A percentile compares a stretch with the other conserved stretches of the same genome.
phyloP scores from a whole-genome alignment of 75 land plant genomes.

The Pseudotsuga menziesii region DNA sequence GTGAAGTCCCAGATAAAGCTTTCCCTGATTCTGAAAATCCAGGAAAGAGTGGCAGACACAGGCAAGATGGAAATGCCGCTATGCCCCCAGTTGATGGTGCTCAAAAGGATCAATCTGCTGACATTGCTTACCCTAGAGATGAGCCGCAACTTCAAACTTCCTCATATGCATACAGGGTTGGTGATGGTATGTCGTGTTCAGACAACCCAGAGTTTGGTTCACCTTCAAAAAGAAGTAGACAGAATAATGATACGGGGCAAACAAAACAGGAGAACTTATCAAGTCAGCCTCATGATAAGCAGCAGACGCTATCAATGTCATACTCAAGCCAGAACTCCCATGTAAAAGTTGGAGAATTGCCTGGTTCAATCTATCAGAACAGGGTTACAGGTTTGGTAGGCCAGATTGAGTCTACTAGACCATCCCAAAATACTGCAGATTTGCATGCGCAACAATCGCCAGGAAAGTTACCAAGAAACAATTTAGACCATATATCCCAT shows the following conservation, averaged over 20 bases:
- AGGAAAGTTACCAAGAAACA: background rate
- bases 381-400: background rate
- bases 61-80: background rate
- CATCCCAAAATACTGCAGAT: conserved; percentile 4
- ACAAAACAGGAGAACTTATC: background rate
- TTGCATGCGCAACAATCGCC: background rate
- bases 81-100: background rate
- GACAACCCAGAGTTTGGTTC: conserved; percentile 3
- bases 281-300: background rate
- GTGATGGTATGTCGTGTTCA: conserved; percentile 2
- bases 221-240: conserved; percentile 8
- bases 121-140: background rate
- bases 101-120: conserved; percentile 5
- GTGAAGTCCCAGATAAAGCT: background rate
- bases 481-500: conserved; percentile 4
- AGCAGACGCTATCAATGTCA: background rate
- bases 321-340: background rate
- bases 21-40: background rate
- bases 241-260: background rate
- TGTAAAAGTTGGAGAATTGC: conserved; percentile 3
- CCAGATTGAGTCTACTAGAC: conserved; percentile 5
- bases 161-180: conserved; percentile 2
- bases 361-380: conserved; percentile 10
- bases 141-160: background rate
- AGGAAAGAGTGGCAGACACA: conserved; percentile 6